These are phyloP conservation scores for Phyllosticta capitalensis DNA, from an alignment of 2,329 filamentous ascomycete genomes.

Conservation along the genomic window DNA sequence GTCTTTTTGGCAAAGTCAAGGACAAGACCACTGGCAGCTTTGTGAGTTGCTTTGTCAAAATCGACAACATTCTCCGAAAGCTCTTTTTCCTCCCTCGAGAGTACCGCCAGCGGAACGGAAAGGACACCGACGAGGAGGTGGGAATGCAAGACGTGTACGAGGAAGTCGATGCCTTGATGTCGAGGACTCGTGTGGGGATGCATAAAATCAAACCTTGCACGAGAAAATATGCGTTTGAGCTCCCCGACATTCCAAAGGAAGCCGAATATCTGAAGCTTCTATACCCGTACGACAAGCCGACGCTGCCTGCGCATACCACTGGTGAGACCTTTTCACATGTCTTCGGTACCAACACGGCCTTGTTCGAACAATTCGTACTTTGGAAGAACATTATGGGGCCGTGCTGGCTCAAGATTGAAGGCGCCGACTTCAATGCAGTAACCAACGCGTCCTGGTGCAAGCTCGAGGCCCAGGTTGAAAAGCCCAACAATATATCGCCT, in stretches of 20 bases:
- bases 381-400: constrained; percentile 99
- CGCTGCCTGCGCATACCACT: constrained; percentile 57
- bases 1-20: constrained; percentile 90
- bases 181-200: constrained; percentile 71
- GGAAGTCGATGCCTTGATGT: constrained; percentile 84
- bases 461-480: constrained; percentile 72
- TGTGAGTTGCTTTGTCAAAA: constrained; percentile 89
- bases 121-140: constrained; percentile 66
- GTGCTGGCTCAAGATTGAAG: constrained; percentile 88
- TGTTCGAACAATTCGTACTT: constrained; percentile 96
- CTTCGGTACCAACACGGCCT: constrained; percentile 83
- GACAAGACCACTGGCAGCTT: constrained; percentile 73
- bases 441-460: constrained; percentile 97
- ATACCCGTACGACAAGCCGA: constrained; percentile 81
- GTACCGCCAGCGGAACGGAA: constrained; percentile 47
- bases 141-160: constrained; percentile 82
- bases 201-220: constrained; percentile 89
- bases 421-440: constrained; percentile 71
- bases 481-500: constrained; percentile 65
- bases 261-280: constrained; percentile 89
- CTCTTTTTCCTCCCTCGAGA: constrained; percentile 85
- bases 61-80: constrained; percentile 89
- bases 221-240: constrained; percentile 91
- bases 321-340: constrained; percentile 91
- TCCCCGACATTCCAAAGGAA: constrained; percentile 78